Evolutionary conservation across 208 protist species (phyloP).

Genomic region (Tritrichomonas musculus): DNA sequence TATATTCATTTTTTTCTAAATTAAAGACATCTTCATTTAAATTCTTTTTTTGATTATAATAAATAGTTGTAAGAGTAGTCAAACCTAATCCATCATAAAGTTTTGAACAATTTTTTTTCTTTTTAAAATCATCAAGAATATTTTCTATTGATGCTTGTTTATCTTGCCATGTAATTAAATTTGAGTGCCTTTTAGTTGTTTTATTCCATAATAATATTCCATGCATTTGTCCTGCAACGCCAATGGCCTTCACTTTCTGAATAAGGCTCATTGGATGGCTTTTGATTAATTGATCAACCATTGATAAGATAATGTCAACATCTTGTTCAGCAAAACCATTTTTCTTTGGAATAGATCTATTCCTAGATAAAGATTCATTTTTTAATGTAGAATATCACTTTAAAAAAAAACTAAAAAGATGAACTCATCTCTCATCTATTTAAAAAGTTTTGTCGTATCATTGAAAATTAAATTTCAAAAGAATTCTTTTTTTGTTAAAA

Average conservation of each 20-base stretch:
- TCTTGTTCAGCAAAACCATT: not conserved
- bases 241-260: not conserved
- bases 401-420: too few species aligned
- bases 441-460: too few species aligned
- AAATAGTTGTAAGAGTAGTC: not conserved
- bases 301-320: not conserved
- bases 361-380: too few species aligned
- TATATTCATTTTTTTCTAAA: too few species aligned
- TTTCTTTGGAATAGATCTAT: too few species aligned
- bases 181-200: too few species aligned
- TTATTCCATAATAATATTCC: not conserved
- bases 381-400: too few species aligned
- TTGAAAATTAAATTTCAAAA: too few species aligned
- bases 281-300: not conserved
- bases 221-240: constrained; percentile 11
- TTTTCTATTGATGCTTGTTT: not conserved
- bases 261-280: not conserved
- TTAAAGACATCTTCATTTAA: too few species aligned
- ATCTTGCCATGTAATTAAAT: constrained; percentile 4
- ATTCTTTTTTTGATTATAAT: not conserved
- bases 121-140: not conserved
- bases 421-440: too few species aligned
- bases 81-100: constrained; percentile 5
- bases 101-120: not conserved
- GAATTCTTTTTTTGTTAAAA: too few species aligned